Evolutionary conservation across 768 basidiomycete genomes (phyloP), one percentile per base, ranked within the genome.

Genomic region (Podaxis pistillaris): DNA sequence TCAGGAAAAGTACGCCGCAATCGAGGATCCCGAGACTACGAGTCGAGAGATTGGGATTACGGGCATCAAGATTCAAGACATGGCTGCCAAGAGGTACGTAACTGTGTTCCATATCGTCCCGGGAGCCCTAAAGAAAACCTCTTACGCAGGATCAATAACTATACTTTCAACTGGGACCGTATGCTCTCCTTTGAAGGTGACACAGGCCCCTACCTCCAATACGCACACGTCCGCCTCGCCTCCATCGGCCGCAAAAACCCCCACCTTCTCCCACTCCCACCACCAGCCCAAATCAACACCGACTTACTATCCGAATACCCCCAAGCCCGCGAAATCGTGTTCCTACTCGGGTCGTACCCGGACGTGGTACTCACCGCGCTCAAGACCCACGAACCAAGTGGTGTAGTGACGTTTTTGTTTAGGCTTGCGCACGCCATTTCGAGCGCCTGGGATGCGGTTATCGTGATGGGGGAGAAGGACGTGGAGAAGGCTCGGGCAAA

Each of bases 41-140:
- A 84, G 86, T 62, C 81, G 82, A 65, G 91, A 96, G 74, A 88
- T 98, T 53, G 97, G 96, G 19, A 94, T 97, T 69, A 91, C 94
- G 6, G 94, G 94, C 2, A 90, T 99, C 67, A 98, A 98, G 80
- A 95, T 99, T 63, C 97, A 99, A 75, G 95, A 97, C 72, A 95
- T 96, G 94, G 84, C 90, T 47, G 94, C 93, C 13, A 96, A 94
- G 74, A 81, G 94, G 94, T 94, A 66, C 50, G 85, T 60, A 0
- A 0, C 26, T 15, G 15, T 5, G 5, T 7, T 46, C 50, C 58
- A 26, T 64, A 13, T 60, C 40, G 37, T 64, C 60, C 41, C 24
- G n/a, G n/a, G n/a, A n/a, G n/a, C n/a, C 22, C 24, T 37, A 17
- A 33, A 33, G 0, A 33, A 33, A 33, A 49, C 37, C 6, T 38